Base-by-base conservation (phyloP, 345 rosid genomes). In the Populus euphratica region DNA sequence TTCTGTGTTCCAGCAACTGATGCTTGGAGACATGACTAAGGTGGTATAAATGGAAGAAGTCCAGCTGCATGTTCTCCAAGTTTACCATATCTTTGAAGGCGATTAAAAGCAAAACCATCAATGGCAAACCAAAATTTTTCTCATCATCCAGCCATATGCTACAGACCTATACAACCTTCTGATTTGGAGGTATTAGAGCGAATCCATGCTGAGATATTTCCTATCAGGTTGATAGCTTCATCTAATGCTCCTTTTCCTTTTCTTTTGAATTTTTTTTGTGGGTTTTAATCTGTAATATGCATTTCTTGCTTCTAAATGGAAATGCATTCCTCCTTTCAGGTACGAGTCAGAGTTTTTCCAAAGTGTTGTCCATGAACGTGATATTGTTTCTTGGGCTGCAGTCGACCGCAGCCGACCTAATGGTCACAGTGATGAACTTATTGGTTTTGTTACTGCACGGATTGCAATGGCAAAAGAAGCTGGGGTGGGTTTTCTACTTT, bases 311-410 rank as follows among this genome's bases (percentile, higher is more conserved):
- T 56, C 72, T 79, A 56, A 44, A 70, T 74, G 43, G 73, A 39
- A 76, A 82, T 81, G 50, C 36, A 54, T 62, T 78, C 39, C 68
- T 75, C 64, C 79, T 69, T 87, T 84, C 90, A 95, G 99, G 89
- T 95, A 93, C 31, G 99, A 95, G 87, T 81, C 93, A 72, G 98
- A 93, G 84, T 93, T 92, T 85, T 95, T 93, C 86, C 97, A 90
- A 81, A 91, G 86, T 81, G 97, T 89, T 85, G 99, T 95, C 65
- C 86, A 85, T 85, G 91, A 88, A 73, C 88, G 83, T 64, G 93
- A 91, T 78, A 91, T 93, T 69, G 86, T 95, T 80, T 88, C 99
- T 18, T 95, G 98, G 98, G 99, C 91, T 83, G 99, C 98, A 74
- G 89, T 92, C 80, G 98, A 95, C 80, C 86, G 92, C 66, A 87